Conservation (phyloP, 164 flowering plant species). For the Magnolia kwangsiensis region DNA sequence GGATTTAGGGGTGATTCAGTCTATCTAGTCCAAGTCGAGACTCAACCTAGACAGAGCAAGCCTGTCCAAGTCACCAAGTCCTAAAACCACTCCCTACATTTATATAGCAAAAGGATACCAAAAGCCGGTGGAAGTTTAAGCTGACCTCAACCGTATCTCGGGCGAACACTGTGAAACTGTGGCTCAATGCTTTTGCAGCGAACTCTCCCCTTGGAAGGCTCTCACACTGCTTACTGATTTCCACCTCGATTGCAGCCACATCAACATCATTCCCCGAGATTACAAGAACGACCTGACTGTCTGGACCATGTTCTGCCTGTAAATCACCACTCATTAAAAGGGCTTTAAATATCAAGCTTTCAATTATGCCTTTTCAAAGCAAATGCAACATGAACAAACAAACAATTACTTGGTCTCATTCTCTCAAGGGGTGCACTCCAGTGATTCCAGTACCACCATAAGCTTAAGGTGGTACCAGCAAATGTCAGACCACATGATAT, state of each 20-base stretch:
- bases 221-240: slow-evolving; percentile 70
- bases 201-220: slow-evolving; percentile 83
- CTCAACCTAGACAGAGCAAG: neutral
- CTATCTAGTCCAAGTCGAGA: neutral
- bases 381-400: neutral
- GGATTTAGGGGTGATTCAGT: neutral
- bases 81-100: neutral
- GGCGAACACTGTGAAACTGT: slow-evolving; percentile 80
- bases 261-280: slow-evolving; percentile 82
- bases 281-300: slow-evolving; percentile 96
- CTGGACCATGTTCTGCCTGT: slow-evolving; percentile 99
- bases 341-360: neutral
- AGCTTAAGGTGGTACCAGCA: no score
- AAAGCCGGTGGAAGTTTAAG: neutral
- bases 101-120: neutral
- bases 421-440: no score
- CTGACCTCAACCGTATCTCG: slow-evolving; percentile 91
- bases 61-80: neutral
- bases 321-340: slow-evolving; percentile 10
- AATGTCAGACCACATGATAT: no score
- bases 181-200: slow-evolving; percentile 77
- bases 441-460: no score
- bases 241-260: slow-evolving; percentile 60
- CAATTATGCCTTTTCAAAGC: neutral
- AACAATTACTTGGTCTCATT: no score